Evolutionary conservation across 306 rosid species (phyloP).

Genomic region (Malus asiatica): DNA sequence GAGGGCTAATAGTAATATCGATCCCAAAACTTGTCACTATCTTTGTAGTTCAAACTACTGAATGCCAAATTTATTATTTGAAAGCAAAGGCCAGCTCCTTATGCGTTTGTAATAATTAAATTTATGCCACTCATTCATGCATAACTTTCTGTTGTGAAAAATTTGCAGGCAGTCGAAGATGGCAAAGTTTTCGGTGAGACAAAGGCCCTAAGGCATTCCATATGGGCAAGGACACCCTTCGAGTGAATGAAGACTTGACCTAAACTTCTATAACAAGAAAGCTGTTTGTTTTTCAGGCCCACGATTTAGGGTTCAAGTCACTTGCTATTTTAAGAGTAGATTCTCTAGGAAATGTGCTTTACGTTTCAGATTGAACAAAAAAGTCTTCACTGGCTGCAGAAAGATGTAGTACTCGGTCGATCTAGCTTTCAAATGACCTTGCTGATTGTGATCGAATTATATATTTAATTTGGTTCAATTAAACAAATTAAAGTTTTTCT

Average conservation of each 20-base stretch:
- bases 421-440: slow-evolving; percentile 3
- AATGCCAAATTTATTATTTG: slow-evolving; percentile 4
- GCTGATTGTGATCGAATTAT: neutral
- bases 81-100: slow-evolving; percentile 1
- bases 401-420: neutral
- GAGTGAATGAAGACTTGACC: slow-evolving; percentile 27
- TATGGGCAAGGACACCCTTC: slow-evolving; percentile 36
- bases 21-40: neutral
- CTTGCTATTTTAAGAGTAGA: slow-evolving; percentile 27
- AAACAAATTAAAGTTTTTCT: neutral
- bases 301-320: slow-evolving; percentile 11
- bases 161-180: slow-evolving; percentile 44
- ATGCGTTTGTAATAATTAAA: slow-evolving; percentile 4
- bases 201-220: slow-evolving; percentile 38
- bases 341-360: slow-evolving; percentile 47
- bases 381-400: slow-evolving; percentile 11
- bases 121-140: slow-evolving; percentile 16
- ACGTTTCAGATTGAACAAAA: neutral
- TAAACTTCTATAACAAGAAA: slow-evolving; percentile 18
- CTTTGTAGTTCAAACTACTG: slow-evolving; percentile 4
- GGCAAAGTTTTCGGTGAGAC: slow-evolving; percentile 39
- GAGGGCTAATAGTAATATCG: neutral
- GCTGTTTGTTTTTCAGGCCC: slow-evolving; percentile 19
- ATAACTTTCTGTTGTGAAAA: slow-evolving; percentile 20
- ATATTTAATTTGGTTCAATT: neutral